A percentile compares a stretch with the other conserved stretches of the same genome.
Evolutionary conservation across 2,329 filamentous ascomycete genomes (phyloP).

Genomic region (Cladosporium austrohemisphaericum): DNA sequence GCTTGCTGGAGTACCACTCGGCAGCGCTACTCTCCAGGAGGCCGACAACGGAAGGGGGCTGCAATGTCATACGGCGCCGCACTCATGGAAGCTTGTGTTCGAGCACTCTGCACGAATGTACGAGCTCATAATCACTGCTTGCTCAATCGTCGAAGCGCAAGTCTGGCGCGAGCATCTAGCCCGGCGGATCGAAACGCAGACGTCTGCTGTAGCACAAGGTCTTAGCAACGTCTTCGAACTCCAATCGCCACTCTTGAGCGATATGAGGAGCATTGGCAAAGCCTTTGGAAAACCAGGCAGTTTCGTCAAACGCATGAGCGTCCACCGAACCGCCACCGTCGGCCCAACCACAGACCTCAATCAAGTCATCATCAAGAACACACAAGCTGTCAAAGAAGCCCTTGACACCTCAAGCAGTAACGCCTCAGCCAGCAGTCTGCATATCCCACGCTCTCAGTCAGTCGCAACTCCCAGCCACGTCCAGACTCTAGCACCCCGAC

Average conservation of each 20-base stretch:
- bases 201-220: slow-evolving; percentile 49
- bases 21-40: slow-evolving; percentile 64
- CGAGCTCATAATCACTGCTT: slow-evolving; percentile 83
- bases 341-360: slow-evolving; percentile 64
- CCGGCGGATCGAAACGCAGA: slow-evolving; percentile 48
- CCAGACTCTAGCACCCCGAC: slow-evolving; percentile 68
- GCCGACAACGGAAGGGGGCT: slow-evolving; percentile 73
- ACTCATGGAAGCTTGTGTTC: slow-evolving; percentile 90
- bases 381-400: slow-evolving; percentile 61
- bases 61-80: slow-evolving; percentile 79
- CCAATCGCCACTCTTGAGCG: slow-evolving; percentile 62
- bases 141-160: slow-evolving; percentile 72
- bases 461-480: slow-evolving; percentile 66
- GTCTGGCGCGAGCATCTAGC: slow-evolving; percentile 72
- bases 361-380: slow-evolving; percentile 85
- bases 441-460: slow-evolving; percentile 75
- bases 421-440: slow-evolving; percentile 42
- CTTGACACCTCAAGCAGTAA: slow-evolving; percentile 36
- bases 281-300: slow-evolving; percentile 69
- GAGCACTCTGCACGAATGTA: slow-evolving; percentile 71
- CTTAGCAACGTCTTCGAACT: slow-evolving; percentile 47
- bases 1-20: slow-evolving; percentile 68
- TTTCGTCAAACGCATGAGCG: slow-evolving; percentile 65
- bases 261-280: slow-evolving; percentile 70
- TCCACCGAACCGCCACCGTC: slow-evolving; percentile 73